phyloP scores from a whole-genome alignment of 1,139 yeast genomes.

The Yarrowia galli region DNA sequence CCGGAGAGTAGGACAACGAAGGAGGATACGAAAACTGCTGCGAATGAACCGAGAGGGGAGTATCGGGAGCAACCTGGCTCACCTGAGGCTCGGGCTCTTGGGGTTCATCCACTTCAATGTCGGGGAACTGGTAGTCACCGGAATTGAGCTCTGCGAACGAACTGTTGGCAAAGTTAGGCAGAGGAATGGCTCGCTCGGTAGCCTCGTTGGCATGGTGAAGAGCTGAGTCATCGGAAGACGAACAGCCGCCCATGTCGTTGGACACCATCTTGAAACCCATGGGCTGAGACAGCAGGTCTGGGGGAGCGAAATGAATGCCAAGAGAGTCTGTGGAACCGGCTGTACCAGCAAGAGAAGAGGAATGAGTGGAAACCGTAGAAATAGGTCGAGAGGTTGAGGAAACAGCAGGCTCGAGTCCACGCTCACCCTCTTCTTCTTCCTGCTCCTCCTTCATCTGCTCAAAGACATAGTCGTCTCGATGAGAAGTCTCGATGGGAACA shows the following conservation, averaged over 20 bases:
- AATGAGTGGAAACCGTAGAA: background rate
- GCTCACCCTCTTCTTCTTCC: background rate
- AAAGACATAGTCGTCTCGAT: slow-evolving; percentile 22
- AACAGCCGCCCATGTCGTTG: slow-evolving; percentile 24
- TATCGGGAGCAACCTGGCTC: slow-evolving; percentile 12
- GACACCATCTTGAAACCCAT: slow-evolving; percentile 31
- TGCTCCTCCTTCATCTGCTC: slow-evolving; percentile 17
- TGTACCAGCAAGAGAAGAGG: slow-evolving; percentile 20
- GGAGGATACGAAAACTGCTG: slow-evolving; percentile 26
- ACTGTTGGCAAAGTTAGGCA: background rate
- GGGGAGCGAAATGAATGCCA: slow-evolving; percentile 19
- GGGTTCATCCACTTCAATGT: slow-evolving; percentile 15
- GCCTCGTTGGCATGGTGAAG: background rate
- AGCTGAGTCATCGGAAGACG: slow-evolving; percentile 9
- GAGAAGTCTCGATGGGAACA: slow-evolving; percentile 27
- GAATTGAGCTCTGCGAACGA: slow-evolving; percentile 30
- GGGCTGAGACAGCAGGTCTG: slow-evolving; percentile 22
- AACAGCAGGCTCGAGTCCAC: background rate
- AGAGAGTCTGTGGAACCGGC: slow-evolving; percentile 21
- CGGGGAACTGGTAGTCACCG: slow-evolving; percentile 24
- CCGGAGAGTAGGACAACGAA: slow-evolving; percentile 27
- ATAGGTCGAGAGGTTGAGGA: slow-evolving; percentile 5
- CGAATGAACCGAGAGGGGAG: slow-evolving; percentile 23
- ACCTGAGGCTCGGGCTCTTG: background rate
- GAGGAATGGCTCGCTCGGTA: background rate